Evolutionary conservation across 148 eudicot species (phyloP), one percentile per base, ranked within the genome.

Genomic region (Dysphania ambrosioides): DNA sequence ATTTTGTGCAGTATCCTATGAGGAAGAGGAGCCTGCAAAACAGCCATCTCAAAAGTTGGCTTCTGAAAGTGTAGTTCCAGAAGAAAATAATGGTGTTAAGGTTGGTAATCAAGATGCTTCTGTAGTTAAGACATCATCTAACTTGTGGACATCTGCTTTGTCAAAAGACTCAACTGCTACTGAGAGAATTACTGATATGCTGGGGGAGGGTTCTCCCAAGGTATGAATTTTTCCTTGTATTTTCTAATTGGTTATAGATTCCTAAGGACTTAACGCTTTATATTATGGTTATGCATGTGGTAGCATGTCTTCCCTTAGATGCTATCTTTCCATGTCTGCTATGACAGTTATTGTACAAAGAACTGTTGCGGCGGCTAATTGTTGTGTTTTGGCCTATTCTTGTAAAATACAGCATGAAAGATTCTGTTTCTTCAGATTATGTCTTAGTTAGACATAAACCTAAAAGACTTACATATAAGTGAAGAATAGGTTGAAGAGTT

Each of bases 151-250:
- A 82, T 87, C 93, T 30, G 84, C 89, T 59, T 72, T 78, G 55
- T 77, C 71, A 74, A 80, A 80, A 77, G 91, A 78, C 27, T 66
- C 75, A 73, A 78, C 82, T 72, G 85, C 67, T 68, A 56, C 68
- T 18, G 85, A 81, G 74, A 74, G 66, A 72, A 63, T 75, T 61
- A 58, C 82, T 61, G 81, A 84, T 69, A 96, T 86, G 49, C 80
- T 91, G 69, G 98, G 97, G 65, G 90, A 87, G 80, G 98, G 97
- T 76, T 86, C 88, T 64, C 97, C 97, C 35, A 90, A 91, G 96
- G 97, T 94, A 73, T 85, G 82, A 66, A 36, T 36, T 36, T 36
- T 36, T 36, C 40, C 36, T 31, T 77, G 40, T 26, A 71, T 41
- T 53, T 69, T 62, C 67, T 51, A 69, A 29, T 3, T 11, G 5